Percentiles rank a stretch among this genome's conserved stretches.
Evolutionary conservation across 352 stramenopile species (phyloP).

Genomic region (Pythium angustatum): DNA sequence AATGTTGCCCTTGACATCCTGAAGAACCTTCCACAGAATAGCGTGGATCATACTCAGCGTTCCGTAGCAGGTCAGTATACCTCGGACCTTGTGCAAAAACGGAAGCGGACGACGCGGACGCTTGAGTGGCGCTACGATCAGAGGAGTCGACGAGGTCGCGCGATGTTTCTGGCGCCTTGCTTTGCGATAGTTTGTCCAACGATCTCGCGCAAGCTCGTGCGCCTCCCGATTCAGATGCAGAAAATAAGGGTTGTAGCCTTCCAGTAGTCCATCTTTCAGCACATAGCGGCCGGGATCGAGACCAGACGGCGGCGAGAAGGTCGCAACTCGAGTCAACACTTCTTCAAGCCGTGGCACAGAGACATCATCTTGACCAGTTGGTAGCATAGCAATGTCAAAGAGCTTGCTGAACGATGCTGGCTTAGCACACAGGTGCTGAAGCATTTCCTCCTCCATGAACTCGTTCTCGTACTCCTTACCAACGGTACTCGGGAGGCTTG

Average conservation of each 20-base stretch:
- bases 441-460: conserved; percentile 83
- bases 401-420: conserved; percentile 81
- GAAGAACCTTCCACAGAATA: conserved; percentile 63
- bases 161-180: conserved; percentile 32
- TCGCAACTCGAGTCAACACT: conserved; percentile 59
- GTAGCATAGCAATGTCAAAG: conserved; percentile 77
- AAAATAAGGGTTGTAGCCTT: conserved; percentile 88
- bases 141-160: conserved; percentile 16
- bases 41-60: conserved; percentile 64
- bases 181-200: conserved; percentile 79
- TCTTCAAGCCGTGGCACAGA: conserved; percentile 64
- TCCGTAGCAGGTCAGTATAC: conserved; percentile 66
- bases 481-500: conserved; percentile 62
- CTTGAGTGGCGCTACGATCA: conserved; percentile 30
- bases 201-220: conserved; percentile 80
- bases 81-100: conserved; percentile 59
- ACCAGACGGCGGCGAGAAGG: conserved; percentile 73
- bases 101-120: conserved; percentile 29
- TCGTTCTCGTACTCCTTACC: conserved; percentile 65
- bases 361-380: conserved; percentile 82
- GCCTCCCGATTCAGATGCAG: conserved; percentile 83
- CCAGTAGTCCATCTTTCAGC: conserved; percentile 68
- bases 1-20: conserved; percentile 6
- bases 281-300: conserved; percentile 81
- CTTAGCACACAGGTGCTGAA: conserved; percentile 83